phyloP scores from a whole-genome alignment of 306 rosid species.

The Nissolia schottii region DNA sequence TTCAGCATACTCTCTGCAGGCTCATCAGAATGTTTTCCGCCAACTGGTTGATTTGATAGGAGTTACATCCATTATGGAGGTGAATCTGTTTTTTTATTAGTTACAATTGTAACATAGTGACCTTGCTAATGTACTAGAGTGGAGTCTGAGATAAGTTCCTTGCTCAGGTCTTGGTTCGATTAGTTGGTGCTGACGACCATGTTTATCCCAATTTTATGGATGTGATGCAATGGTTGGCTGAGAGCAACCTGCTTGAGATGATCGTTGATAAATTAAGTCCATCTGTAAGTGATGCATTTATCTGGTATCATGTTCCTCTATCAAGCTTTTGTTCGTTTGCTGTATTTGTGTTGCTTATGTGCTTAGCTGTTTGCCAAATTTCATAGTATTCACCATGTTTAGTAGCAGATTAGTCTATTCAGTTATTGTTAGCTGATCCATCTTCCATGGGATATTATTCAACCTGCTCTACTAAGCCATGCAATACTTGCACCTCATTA shows the following conservation, averaged over 20 bases:
- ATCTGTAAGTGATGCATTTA: conserved; percentile 57
- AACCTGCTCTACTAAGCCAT: background rate
- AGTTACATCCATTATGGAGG: conserved; percentile 99
- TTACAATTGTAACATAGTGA: background rate
- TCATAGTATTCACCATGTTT: background rate
- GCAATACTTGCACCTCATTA: background rate
- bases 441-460: background rate
- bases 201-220: conserved; percentile 89
- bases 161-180: conserved; percentile 87
- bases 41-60: conserved; percentile 96
- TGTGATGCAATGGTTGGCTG: conserved; percentile 97
- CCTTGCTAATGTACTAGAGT: conserved; percentile 8
- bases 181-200: conserved; percentile 93
- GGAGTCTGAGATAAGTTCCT: conserved; percentile 23
- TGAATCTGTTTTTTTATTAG: conserved; percentile 17
- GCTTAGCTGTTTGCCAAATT: background rate
- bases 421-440: conserved; percentile 11
- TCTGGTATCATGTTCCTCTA: conserved; percentile 13
- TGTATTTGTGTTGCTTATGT: background rate
- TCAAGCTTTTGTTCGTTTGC: conserved; percentile 1
- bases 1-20: conserved; percentile 48
- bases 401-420: conserved; percentile 13
- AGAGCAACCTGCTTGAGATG: conserved; percentile 94
- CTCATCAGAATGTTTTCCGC: conserved; percentile 84
- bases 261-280: conserved; percentile 90